Percentiles rank a stretch among this genome's conserved stretches.
These are phyloP conservation scores for Phytophthora citricola DNA, from an alignment of 352 stramenopile species.

Conservation along the genomic window DNA sequence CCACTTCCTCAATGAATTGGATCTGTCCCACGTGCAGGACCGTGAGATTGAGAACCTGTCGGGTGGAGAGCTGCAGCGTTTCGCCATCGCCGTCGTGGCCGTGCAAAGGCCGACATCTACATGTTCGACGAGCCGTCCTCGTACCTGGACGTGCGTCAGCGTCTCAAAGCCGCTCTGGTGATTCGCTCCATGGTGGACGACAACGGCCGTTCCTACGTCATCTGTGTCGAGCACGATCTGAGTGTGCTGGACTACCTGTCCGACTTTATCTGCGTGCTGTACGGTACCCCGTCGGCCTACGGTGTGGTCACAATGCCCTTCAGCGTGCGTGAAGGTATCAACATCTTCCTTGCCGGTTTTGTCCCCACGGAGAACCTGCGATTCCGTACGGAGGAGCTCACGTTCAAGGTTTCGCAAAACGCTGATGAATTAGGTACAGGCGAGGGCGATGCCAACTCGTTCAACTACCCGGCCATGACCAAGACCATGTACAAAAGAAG, in stretches of 20 bases:
- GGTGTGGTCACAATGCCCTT: constrained; percentile 99
- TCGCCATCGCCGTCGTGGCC: constrained; percentile 97
- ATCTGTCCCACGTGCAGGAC: constrained; percentile 97
- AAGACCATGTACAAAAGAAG: constrained; percentile 97
- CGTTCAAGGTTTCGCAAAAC: constrained; percentile 98
- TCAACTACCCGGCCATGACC: constrained; percentile 98
- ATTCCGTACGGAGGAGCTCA: constrained; percentile 98
- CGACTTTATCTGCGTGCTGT: constrained; percentile 99
- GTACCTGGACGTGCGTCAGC: constrained; percentile 99
- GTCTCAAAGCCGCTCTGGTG: constrained; percentile 97
- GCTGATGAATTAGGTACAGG: constrained; percentile 88
- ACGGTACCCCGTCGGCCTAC: constrained; percentile 98
- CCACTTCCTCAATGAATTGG: constrained; percentile 92
- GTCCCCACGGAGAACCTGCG: constrained; percentile 99
- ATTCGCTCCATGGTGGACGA: constrained; percentile 97
- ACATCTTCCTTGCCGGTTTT: constrained; percentile 99
- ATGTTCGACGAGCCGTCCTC: constrained; percentile 99
- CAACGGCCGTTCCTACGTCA: constrained; percentile 93
- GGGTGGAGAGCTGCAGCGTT: constrained; percentile 99
- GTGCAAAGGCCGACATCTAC: constrained; percentile 98
- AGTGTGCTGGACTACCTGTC: constrained; percentile 99
- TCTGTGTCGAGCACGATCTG: constrained; percentile 99
- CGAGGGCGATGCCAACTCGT: constrained; percentile 92
- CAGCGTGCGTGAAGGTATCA: constrained; percentile 99
- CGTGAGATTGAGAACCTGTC: constrained; percentile 96